phyloP scores from a whole-genome alignment of 306 rosid species.

The Quercus engelmannii region DNA sequence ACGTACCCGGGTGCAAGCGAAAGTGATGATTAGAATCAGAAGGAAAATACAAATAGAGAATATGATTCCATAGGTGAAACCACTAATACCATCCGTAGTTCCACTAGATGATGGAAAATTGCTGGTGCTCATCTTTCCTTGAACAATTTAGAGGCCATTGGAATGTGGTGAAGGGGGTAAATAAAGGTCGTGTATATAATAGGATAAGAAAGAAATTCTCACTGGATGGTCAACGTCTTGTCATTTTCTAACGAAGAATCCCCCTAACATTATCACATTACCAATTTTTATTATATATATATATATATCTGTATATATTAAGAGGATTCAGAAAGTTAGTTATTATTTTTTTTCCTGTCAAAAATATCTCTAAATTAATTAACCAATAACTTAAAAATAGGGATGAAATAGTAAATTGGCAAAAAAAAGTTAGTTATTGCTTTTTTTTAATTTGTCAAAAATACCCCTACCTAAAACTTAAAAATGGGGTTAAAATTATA shows the following conservation, averaged over 20 bases:
- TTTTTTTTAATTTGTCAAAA: too few species aligned
- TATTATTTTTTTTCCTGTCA: too few species aligned
- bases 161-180: not conserved
- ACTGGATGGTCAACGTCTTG: not conserved
- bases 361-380: too few species aligned
- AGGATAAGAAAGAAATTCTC: not conserved
- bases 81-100: not conserved
- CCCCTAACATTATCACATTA: not conserved
- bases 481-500: too few species aligned
- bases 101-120: not conserved
- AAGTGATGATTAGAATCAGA: not conserved
- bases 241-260: not conserved
- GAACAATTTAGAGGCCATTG: not conserved
- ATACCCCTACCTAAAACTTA: too few species aligned
- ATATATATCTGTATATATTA: not conserved
- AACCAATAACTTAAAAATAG: too few species aligned
- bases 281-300: not conserved
- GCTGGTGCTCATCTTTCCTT: not conserved
- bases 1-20: conserved; percentile 31
- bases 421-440: too few species aligned
- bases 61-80: conserved; percentile 2
- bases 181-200: not conserved
- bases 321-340: too few species aligned
- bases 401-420: too few species aligned
- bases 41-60: conserved; percentile 15